phyloP scores from a whole-genome alignment of 2,329 filamentous ascomycete genomes.

The Ilyonectria destructans region DNA sequence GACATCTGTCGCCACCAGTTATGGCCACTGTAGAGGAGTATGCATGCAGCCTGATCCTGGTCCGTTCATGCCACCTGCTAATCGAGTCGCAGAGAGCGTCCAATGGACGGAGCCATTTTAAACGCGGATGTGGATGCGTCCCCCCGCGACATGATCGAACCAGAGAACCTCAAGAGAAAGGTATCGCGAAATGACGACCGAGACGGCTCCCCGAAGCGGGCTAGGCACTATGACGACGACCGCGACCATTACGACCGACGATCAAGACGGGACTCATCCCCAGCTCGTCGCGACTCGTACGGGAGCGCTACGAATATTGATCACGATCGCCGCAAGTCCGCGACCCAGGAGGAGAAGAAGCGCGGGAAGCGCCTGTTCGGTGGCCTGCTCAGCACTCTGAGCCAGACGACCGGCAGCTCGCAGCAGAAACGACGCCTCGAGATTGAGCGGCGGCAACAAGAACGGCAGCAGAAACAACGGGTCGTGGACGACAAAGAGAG shows the following conservation, averaged over 20 bases:
- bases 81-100: constrained; percentile 38
- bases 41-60: constrained; percentile 23
- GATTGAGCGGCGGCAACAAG: constrained; percentile 87
- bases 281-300: constrained; percentile 30
- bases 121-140: constrained; percentile 21
- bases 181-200: constrained; percentile 43
- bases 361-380: constrained; percentile 91
- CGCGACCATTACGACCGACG: constrained; percentile 30
- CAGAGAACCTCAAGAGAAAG: constrained; percentile 51
- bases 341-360: constrained; percentile 81
- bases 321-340: constrained; percentile 45
- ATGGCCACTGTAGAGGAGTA: constrained; percentile 47
- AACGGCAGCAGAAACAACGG: constrained; percentile 81
- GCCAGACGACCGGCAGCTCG: constrained; percentile 76
- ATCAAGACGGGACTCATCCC: constrained; percentile 38
- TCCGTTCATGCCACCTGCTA: constrained; percentile 33
- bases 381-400: constrained; percentile 83
- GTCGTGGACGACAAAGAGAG: constrained; percentile 79
- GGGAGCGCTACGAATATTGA: constrained; percentile 25
- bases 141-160: constrained; percentile 21
- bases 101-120: constrained; percentile 34
- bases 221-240: constrained; percentile 44
- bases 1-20: not conserved
- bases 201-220: constrained; percentile 48
- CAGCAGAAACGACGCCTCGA: constrained; percentile 82